These are phyloP conservation scores for Plasmodium reichenowi DNA, from an alignment of 169 alveolate species.

Conservation along the genomic window DNA sequence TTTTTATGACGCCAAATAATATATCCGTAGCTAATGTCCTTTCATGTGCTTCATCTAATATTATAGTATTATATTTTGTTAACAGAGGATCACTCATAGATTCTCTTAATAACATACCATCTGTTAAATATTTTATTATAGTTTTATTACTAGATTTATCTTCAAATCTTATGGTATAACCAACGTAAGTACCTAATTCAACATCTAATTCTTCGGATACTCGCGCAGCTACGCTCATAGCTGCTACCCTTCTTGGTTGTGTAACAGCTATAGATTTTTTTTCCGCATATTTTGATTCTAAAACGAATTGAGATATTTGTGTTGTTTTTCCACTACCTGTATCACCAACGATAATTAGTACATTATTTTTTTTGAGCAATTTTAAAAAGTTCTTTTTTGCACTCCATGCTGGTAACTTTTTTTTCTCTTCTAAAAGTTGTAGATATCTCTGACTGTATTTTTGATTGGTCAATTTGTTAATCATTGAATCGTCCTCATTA, in stretches of 20 bases:
- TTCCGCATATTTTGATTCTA: conserved; percentile 88
- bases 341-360: conserved; percentile 93
- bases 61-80: conserved; percentile 91
- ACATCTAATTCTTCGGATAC: conserved; percentile 99
- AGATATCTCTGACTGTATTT: conserved; percentile 86
- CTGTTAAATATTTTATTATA: conserved; percentile 96
- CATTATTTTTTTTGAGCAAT: conserved; percentile 85
- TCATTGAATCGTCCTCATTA: neutral
- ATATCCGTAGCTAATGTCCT: conserved; percentile 98
- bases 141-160: conserved; percentile 93
- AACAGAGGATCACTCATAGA: conserved; percentile 95
- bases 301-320: conserved; percentile 96
- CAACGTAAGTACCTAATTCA: conserved; percentile 96
- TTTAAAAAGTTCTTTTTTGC: conserved; percentile 89
- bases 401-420: conserved; percentile 92
- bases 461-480: conserved; percentile 59
- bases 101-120: conserved; percentile 98
- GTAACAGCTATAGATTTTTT: conserved; percentile 96
- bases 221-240: conserved; percentile 99
- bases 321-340: conserved; percentile 99
- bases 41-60: conserved; percentile 99
- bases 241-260: conserved; percentile 99
- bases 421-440: conserved; percentile 85
- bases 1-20: conserved; percentile 97
- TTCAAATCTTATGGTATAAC: conserved; percentile 98